These are phyloP conservation scores for Herpotrichia juniperi DNA, from an alignment of 2,329 filamentous ascomycete genomes.

Conservation along the genomic window DNA sequence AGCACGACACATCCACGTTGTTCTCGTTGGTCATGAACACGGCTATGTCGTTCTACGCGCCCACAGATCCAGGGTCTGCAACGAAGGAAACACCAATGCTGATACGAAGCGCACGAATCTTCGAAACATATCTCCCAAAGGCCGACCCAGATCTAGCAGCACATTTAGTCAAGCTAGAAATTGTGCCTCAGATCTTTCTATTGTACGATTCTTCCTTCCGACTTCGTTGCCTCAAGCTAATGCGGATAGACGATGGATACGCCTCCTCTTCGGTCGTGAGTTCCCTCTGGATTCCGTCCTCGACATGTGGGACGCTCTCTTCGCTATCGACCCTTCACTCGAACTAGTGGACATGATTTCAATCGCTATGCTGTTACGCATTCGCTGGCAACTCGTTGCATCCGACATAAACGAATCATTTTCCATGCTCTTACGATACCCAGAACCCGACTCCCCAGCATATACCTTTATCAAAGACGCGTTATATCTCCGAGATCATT, in stretches of 20 bases:
- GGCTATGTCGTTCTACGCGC: slow-evolving; percentile 86
- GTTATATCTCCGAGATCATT: slow-evolving; percentile 71
- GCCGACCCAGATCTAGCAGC: slow-evolving; percentile 82
- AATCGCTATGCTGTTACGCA: slow-evolving; percentile 88
- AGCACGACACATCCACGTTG: slow-evolving; percentile 88
- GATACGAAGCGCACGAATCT: slow-evolving; percentile 82
- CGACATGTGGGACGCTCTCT: slow-evolving; percentile 86
- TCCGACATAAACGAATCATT: slow-evolving; percentile 88
- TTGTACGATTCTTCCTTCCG: slow-evolving; percentile 65
- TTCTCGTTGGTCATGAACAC: slow-evolving; percentile 88
- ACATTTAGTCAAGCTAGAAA: slow-evolving; percentile 82
- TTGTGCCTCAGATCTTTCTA: slow-evolving; percentile 95
- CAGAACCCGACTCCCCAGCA: slow-evolving; percentile 68
- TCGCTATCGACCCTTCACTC: slow-evolving; percentile 81
- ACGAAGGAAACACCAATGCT: slow-evolving; percentile 72
- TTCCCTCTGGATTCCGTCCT: slow-evolving; percentile 88
- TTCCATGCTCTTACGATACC: slow-evolving; percentile 83
- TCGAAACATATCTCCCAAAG: slow-evolving; percentile 77
- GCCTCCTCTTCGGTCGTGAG: slow-evolving; percentile 89
- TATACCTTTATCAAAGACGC: slow-evolving; percentile 87
- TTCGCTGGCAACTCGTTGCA: slow-evolving; percentile 86
- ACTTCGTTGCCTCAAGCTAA: slow-evolving; percentile 20
- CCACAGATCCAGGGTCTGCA: slow-evolving; percentile 50
- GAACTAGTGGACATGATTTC: slow-evolving; percentile 90
- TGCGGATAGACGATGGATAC: slow-evolving; percentile 78